Base-by-base conservation (phyloP, 2,329 filamentous ascomycete genomes). In the Huntiella savannae region DNA sequence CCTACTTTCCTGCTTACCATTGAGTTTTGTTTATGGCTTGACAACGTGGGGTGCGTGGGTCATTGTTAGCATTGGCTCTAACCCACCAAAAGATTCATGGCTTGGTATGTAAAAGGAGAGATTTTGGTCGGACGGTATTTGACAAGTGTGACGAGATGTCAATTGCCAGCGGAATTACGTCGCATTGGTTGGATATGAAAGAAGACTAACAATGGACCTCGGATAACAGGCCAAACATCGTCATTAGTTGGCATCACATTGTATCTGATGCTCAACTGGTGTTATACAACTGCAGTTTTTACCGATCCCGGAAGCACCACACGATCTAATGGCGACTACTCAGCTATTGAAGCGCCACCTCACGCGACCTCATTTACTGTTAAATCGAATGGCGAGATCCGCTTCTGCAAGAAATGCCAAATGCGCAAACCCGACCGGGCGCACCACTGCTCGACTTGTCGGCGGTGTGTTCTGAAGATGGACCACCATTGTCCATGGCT, bases 401-500 rank as follows among this genome's bases (percentile, higher is more conserved):
- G 91, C 47, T 96, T 81, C 66, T 98, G 91, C 71, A 96, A 96
- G 65, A 98, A 98, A 65, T 98, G 91, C 62, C 83, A 92, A 64
- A 79, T 79, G 45, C 76, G 82, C 52, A 98, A 98, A 66, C 91
- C 91, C 37, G 91, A 98, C 63, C 83, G 91, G 51, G 78, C 88
- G 32, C 91, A 98, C 62, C 91, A 98, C 66, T 98, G 91, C 70
- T 93, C 85, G 8, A 92, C 86, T 3, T 98, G 91, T 64, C 77
- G 80, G 54, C 80, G 82, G 57, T 98, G 91, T 60, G 87, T 98
- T 19, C 70, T 98, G 60, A 98, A 98, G 69, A 98, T 98, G 91
- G 91, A 98, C 59, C 91, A 98, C 61, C 91, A 98, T 65, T 98
- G 91, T 60, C 91, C 91, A 12, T 98, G 91, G 91, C 71, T 98